phyloP scores from a whole-genome alignment of 352 stramenopile species.

The Phytophthora fragariae region DNA sequence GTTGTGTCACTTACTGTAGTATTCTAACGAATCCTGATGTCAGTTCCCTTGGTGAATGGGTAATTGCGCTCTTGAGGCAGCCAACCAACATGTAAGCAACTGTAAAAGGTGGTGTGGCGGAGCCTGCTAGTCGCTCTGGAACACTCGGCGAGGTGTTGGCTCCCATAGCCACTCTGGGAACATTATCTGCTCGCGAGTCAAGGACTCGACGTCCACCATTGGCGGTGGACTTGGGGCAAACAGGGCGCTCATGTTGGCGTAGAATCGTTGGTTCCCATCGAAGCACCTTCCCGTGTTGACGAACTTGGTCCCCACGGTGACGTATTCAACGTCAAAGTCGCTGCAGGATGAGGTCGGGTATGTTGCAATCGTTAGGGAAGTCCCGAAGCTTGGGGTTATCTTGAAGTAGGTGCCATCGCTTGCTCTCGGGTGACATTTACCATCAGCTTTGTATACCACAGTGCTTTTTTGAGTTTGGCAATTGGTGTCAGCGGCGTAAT shows the following conservation, averaged over 20 bases:
- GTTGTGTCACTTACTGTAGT: too few species aligned
- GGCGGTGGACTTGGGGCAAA: background rate
- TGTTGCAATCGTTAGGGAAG: constrained; percentile 1
- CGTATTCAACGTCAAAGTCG: background rate
- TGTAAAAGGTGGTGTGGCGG: background rate
- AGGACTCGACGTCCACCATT: constrained; percentile 1
- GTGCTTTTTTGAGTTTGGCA: background rate
- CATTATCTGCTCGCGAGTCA: constrained; percentile 18
- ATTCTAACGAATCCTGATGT: too few species aligned
- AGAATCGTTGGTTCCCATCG: background rate
- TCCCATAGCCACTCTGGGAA: constrained; percentile 17
- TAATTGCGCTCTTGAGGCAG: too few species aligned
- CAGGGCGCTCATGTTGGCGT: constrained; percentile 1
- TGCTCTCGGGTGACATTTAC: background rate
- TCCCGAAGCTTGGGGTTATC: background rate
- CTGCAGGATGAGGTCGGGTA: constrained; percentile 5
- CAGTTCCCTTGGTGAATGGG: too few species aligned
- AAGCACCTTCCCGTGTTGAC: constrained; percentile 18
- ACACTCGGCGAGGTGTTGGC: constrained; percentile 6
- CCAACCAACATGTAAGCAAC: background rate
- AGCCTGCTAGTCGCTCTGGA: background rate
- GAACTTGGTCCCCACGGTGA: constrained; percentile 5
- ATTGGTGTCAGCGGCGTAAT: constrained; percentile 1
- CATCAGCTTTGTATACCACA: constrained; percentile 10
- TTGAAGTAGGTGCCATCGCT: constrained; percentile 3